Percentiles rank a stretch among this genome's conserved stretches.
phyloP scores from a whole-genome alignment of 352 stramenopile species.

The Phytophthora chlamydospora region DNA sequence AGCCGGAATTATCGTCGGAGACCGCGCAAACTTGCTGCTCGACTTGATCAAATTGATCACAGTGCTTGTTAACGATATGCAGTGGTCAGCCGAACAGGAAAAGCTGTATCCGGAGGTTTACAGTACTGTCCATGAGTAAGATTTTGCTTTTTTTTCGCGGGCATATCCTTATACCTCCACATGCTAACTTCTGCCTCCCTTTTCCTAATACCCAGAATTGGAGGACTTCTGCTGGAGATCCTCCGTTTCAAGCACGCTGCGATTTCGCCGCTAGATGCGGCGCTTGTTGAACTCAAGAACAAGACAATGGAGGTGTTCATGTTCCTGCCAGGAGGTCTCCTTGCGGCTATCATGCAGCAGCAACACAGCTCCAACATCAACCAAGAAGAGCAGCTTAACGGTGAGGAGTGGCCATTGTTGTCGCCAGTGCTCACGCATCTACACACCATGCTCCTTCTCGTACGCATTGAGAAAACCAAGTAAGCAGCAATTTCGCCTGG shows the following conservation, averaged over 20 bases:
- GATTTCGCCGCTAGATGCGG: conserved; percentile 36
- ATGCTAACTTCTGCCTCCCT: neutral
- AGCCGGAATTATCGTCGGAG: conserved; percentile 17
- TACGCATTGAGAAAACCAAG: conserved; percentile 70
- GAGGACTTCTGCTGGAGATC: conserved; percentile 53
- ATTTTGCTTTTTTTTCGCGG: neutral
- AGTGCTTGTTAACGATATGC: conserved; percentile 62
- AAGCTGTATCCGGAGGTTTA: conserved; percentile 34
- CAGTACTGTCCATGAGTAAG: conserved; percentile 31
- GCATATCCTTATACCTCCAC: neutral
- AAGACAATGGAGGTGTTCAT: conserved; percentile 70
- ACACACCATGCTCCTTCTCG: conserved; percentile 54
- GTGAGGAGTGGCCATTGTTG: conserved; percentile 7
- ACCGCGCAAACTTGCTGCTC: conserved; percentile 42
- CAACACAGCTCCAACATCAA: conserved; percentile 23
- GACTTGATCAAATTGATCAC: conserved; percentile 67
- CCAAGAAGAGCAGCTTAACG: neutral
- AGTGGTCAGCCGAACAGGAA: conserved; percentile 48
- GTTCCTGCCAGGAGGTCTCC: conserved; percentile 49
- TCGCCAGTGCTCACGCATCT: conserved; percentile 55
- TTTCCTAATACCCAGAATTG: conserved; percentile 33
- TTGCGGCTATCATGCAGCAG: conserved; percentile 53
- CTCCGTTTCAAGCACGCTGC: conserved; percentile 35
- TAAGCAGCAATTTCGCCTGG: conserved; percentile 5
- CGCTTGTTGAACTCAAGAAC: conserved; percentile 64